Evolutionary conservation across 805 yeast genomes (phyloP).

Genomic region (Suhomyces sp.): DNA sequence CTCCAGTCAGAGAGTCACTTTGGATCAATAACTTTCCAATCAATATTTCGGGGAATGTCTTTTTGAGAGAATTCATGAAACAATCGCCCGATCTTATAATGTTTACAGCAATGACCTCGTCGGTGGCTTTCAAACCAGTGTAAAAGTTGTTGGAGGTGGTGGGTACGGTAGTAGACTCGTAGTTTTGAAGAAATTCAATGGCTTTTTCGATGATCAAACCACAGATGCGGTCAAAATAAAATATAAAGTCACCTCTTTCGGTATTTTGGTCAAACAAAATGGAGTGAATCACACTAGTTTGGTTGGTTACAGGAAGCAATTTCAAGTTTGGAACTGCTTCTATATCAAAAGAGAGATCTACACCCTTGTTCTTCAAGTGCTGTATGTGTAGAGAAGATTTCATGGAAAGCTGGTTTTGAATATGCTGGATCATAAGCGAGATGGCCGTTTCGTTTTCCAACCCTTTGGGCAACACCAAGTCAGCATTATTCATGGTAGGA

Average conservation of each 20-base stretch:
- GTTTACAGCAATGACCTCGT: conserved; percentile 66
- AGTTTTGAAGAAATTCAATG: conserved; percentile 50
- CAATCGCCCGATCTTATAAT: conserved; percentile 92
- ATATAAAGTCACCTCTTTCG: conserved; percentile 73
- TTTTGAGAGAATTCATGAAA: conserved; percentile 74
- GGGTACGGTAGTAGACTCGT: conserved; percentile 28
- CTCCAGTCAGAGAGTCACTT: conserved; percentile 86
- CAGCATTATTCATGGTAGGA: conserved; percentile 78
- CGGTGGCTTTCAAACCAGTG: conserved; percentile 43
- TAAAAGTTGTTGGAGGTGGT: conserved; percentile 20
- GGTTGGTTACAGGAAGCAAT: conserved; percentile 54
- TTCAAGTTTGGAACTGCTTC: conserved; percentile 28
- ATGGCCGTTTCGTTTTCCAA: conserved; percentile 80
- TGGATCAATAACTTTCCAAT: conserved; percentile 86
- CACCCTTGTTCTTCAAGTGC: conserved; percentile 59
- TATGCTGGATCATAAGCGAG: conserved; percentile 72
- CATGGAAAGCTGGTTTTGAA: conserved; percentile 61
- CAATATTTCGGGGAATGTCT: conserved; percentile 71
- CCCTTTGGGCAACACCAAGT: conserved; percentile 88
- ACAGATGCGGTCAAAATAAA: conserved; percentile 83
- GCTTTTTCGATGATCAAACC: conserved; percentile 67
- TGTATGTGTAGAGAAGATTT: conserved; percentile 69
- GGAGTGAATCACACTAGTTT: conserved; percentile 68
- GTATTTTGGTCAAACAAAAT: conserved; percentile 58
- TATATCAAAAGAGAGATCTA: conserved; percentile 30